These are phyloP conservation scores for Epithele typhae DNA, from an alignment of 768 basidiomycete genomes.

Conservation along the genomic window DNA sequence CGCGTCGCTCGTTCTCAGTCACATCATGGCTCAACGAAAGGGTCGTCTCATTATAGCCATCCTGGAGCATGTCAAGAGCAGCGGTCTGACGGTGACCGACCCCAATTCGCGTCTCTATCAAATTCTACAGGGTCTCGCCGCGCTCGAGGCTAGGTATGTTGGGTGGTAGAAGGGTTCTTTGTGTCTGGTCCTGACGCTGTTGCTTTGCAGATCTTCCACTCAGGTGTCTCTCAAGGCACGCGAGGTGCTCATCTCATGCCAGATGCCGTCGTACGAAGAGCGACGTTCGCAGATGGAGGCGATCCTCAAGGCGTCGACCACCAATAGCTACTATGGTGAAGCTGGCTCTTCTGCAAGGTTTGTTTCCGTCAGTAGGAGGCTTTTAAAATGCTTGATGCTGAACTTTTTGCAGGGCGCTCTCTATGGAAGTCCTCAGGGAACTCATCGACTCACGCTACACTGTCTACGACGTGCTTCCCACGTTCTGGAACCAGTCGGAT, in stretches of 20 bases:
- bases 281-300: slow-evolving; percentile 91
- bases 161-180: background rate
- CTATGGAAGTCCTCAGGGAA: slow-evolving; percentile 83
- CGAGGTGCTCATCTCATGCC: slow-evolving; percentile 92
- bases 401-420: slow-evolving; percentile 56
- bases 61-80: slow-evolving; percentile 85
- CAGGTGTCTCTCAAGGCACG: slow-evolving; percentile 92
- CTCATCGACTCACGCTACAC: slow-evolving; percentile 95
- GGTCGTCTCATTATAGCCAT: slow-evolving; percentile 81
- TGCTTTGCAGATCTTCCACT: slow-evolving; percentile 67
- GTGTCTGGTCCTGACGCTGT: background rate
- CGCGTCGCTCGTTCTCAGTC: slow-evolving; percentile 82
- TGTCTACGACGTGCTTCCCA: slow-evolving; percentile 93
- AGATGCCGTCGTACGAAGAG: slow-evolving; percentile 97
- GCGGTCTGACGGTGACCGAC: slow-evolving; percentile 70
- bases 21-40: slow-evolving; percentile 94
- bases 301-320: slow-evolving; percentile 84
- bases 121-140: slow-evolving; percentile 76
- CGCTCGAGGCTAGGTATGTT: slow-evolving; percentile 81
- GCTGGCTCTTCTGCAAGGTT: slow-evolving; percentile 59
- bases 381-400: slow-evolving; percentile 1
- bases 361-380: slow-evolving; percentile 9
- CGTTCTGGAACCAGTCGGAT: slow-evolving; percentile 90
- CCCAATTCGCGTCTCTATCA: slow-evolving; percentile 70
- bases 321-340: slow-evolving; percentile 88